These are phyloP conservation scores for Aspergillus tubingensis DNA, from an alignment of 2,329 filamentous ascomycete species.

Conservation along the genomic window DNA sequence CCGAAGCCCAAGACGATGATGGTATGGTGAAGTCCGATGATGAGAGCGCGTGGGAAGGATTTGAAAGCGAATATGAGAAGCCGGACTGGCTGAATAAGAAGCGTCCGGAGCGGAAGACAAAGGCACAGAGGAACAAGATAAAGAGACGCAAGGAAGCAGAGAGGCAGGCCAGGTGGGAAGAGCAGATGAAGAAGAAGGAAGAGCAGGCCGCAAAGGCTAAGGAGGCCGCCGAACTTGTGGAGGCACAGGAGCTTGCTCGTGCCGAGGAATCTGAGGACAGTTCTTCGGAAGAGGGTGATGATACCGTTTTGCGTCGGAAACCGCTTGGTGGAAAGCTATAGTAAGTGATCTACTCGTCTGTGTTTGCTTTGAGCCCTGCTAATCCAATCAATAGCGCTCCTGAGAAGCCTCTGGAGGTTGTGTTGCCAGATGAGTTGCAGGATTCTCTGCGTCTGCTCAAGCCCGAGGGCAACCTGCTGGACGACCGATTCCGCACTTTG, in stretches of 20 bases:
- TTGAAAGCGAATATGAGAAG: constrained; percentile 78
- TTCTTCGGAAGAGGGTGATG: constrained; percentile 57
- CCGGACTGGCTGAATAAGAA: constrained; percentile 68
- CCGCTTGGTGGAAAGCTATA: constrained; percentile 67
- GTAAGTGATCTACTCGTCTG: constrained; percentile 38
- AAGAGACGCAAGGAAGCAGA: constrained; percentile 89
- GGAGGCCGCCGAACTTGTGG: constrained; percentile 58
- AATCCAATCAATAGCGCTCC: constrained; percentile 49
- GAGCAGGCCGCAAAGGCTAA: constrained; percentile 72
- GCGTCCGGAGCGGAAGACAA: constrained; percentile 80
- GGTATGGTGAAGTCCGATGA: constrained; percentile 77
- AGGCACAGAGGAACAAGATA: constrained; percentile 80
- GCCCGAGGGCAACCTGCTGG: constrained; percentile 92
- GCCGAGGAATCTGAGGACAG: constrained; percentile 38
- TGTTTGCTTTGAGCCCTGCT: constrained; percentile 16
- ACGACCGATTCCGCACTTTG: constrained; percentile 87
- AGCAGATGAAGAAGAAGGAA: constrained; percentile 70
- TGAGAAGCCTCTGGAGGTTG: constrained; percentile 76
- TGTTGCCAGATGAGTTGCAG: constrained; percentile 80
- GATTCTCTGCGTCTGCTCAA: constrained; percentile 79
- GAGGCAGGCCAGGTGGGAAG: constrained; percentile 71
- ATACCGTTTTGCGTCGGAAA: constrained; percentile 66
- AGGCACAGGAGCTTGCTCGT: constrained; percentile 54
- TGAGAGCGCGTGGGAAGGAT: constrained; percentile 88
- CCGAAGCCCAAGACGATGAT: constrained; percentile 74